These are phyloP conservation scores for Exserohilum rostratum DNA, from an alignment of 2,329 filamentous ascomycete species.

Conservation along the genomic window DNA sequence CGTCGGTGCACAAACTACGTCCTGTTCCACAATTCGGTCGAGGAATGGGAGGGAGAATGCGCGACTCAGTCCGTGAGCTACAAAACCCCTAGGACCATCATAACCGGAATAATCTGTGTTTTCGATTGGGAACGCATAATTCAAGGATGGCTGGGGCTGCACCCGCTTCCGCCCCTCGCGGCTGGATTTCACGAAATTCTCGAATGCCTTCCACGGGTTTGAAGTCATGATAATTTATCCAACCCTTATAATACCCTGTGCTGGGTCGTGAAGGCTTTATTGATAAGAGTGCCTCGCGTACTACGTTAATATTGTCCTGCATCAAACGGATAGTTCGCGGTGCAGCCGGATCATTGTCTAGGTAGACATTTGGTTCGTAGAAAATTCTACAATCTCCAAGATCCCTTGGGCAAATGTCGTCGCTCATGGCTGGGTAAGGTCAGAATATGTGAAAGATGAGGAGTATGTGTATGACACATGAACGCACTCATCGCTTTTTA, in stretches of 20 bases:
- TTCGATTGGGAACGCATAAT: constrained; percentile 15
- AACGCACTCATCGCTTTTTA: not conserved
- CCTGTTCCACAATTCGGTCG: not conserved
- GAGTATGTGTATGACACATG: not conserved
- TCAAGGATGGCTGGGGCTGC: constrained; percentile 9
- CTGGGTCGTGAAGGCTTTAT: not conserved
- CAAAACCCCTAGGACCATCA: not conserved
- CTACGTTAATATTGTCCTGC: constrained; percentile 8
- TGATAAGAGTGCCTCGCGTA: constrained; percentile 9
- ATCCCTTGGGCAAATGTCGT: not conserved
- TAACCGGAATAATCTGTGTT: not conserved
- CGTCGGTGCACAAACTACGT: constrained; percentile 8
- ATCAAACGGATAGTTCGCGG: not conserved
- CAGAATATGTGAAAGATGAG: not conserved
- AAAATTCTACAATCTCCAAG: not conserved
- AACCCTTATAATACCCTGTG: not conserved
- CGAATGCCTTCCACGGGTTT: constrained; percentile 7
- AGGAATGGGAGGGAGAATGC: constrained; percentile 3
- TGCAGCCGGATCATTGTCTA: not conserved
- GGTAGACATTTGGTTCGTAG: constrained; percentile 6
- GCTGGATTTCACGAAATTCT: not conserved
- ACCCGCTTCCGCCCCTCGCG: not conserved
- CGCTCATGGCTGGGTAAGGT: not conserved
- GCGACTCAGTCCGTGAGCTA: constrained; percentile 4
- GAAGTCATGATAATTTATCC: not conserved